Percentiles rank a stretch among this genome's conserved stretches.
Evolutionary conservation across 192 early-diverging fungal species (phyloP).

Genomic region (Umbelopsis sp.): DNA sequence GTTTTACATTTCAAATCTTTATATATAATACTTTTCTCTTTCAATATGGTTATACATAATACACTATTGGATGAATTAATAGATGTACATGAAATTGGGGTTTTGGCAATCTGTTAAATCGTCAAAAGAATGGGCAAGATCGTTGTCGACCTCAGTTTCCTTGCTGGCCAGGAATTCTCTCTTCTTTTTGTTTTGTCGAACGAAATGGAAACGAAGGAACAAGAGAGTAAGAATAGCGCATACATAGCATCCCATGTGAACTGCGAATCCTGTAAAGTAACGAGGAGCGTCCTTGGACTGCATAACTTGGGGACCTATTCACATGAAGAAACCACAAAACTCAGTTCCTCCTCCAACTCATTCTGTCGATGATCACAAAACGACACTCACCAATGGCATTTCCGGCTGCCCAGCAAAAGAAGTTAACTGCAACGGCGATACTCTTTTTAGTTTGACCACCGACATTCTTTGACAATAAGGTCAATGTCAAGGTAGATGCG

Average conservation of each 20-base stretch:
- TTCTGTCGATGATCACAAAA: background rate
- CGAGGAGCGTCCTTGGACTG: conserved; percentile 19
- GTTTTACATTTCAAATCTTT: background rate
- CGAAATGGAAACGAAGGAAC: background rate
- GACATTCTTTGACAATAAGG: conserved; percentile 22
- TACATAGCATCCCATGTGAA: conserved; percentile 24
- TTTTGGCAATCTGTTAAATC: conserved; percentile 19
- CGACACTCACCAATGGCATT: conserved; percentile 21
- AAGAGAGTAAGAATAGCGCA: background rate
- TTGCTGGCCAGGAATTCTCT: background rate
- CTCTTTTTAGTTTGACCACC: conserved; percentile 26
- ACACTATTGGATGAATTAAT: background rate
- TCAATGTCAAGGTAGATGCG: conserved; percentile 9
- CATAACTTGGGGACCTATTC: conserved; percentile 17
- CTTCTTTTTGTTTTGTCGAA: conserved; percentile 1
- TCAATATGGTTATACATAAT: too few relatives aligned
- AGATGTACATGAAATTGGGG: conserved; percentile 12
- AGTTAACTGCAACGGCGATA: conserved; percentile 17
- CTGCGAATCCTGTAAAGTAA: conserved; percentile 23
- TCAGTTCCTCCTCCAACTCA: too few relatives aligned
- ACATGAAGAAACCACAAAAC: background rate
- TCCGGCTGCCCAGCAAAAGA: conserved; percentile 23
- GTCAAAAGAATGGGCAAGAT: background rate
- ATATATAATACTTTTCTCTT: too few relatives aligned
- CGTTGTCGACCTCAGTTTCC: background rate